Percentiles rank a stretch among this genome's conserved stretches.
phyloP scores from a whole-genome alignment of 2,329 filamentous ascomycete species.

The Parastagonospora nodorum region DNA sequence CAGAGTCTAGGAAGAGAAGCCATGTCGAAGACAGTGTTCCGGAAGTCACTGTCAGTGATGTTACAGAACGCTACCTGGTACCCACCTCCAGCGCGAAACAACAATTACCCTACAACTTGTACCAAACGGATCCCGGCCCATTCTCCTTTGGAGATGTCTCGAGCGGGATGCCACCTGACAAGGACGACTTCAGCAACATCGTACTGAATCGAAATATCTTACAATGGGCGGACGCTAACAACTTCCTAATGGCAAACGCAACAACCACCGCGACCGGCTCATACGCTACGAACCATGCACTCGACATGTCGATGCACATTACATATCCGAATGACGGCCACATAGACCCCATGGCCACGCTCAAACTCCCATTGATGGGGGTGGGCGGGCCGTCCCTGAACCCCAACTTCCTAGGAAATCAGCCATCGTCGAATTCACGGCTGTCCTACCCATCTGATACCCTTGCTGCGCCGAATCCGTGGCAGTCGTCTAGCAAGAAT shows the following conservation, averaged over 20 bases:
- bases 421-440: neutral
- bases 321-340: slow-evolving; percentile 28
- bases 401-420: no score
- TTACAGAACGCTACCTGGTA: neutral
- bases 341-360: slow-evolving; percentile 37
- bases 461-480: neutral
- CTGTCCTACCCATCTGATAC: neutral
- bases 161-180: slow-evolving; percentile 23
- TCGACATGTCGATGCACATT: slow-evolving; percentile 12
- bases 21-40: neutral
- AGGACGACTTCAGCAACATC: slow-evolving; percentile 34
- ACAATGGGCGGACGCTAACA: slow-evolving; percentile 44
- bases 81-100: neutral
- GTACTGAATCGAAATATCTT: slow-evolving; percentile 47
- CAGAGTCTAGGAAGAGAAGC: neutral
- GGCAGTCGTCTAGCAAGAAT: slow-evolving; percentile 7
- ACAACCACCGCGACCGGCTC: neutral
- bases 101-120: neutral
- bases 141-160: slow-evolving; percentile 21
- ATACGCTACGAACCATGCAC: neutral
- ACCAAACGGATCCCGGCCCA: slow-evolving; percentile 2
- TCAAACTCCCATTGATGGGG: slow-evolving; percentile 24
- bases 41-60: neutral
- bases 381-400: no score
- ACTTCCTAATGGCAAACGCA: neutral